Conservation (phyloP, 1,139 yeast genomes). For the Kodamaea ohmeri region DNA sequence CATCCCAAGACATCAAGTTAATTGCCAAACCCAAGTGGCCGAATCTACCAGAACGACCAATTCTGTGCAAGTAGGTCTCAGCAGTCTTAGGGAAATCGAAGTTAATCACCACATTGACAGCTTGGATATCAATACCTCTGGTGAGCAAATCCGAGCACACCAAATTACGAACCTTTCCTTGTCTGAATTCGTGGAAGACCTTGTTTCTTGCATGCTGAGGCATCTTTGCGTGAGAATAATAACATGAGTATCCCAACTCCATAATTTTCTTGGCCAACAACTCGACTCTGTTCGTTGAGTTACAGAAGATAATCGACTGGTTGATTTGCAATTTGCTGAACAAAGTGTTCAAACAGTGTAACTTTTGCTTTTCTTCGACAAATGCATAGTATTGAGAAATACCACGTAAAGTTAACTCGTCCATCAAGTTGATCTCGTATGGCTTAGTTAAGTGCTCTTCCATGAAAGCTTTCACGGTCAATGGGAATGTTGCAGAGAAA, state of each 20-base stretch:
- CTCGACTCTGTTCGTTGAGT: conserved; percentile 94
- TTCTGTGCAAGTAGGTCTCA: conserved; percentile 95
- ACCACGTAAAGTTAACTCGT: conserved; percentile 92
- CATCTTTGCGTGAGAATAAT: conserved; percentile 96
- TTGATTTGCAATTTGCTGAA: conserved; percentile 93
- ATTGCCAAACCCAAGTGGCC: conserved; percentile 98
- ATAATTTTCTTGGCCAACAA: conserved; percentile 93
- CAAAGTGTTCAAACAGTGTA: conserved; percentile 91
- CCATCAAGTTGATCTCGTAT: conserved; percentile 95
- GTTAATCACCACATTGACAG: conserved; percentile 95
- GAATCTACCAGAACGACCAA: conserved; percentile 98
- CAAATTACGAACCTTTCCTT: conserved; percentile 94
- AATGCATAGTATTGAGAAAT: conserved; percentile 96
- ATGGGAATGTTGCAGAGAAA: conserved; percentile 94
- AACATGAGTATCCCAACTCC: conserved; percentile 94
- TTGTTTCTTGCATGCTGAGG: conserved; percentile 96
- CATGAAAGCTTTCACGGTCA: conserved; percentile 91
- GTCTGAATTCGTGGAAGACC: conserved; percentile 98
- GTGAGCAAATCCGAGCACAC: conserved; percentile 96
- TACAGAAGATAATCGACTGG: conserved; percentile 95
- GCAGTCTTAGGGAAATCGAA: conserved; percentile 98
- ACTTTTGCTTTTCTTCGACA: conserved; percentile 93
- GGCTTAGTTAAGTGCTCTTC: conserved; percentile 88
- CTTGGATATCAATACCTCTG: conserved; percentile 98
- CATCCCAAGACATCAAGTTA: conserved; percentile 95